A percentile compares a stretch with the other conserved stretches of the same genome.
Conservation (phyloP, 78 protist species). For the Dictyostelium purpureum region DNA sequence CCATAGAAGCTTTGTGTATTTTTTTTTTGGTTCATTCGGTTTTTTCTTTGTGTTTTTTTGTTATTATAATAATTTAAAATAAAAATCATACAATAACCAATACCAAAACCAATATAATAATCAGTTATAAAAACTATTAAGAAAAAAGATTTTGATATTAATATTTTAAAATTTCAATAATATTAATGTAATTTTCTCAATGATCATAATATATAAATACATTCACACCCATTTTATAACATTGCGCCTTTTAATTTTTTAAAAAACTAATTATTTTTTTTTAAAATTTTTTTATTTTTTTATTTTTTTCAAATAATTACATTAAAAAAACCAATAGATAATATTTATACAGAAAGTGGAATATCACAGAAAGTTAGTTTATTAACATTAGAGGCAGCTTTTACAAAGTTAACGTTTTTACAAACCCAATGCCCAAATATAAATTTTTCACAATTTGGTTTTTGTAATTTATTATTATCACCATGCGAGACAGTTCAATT, state of each 20-base stretch:
- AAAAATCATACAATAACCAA: background rate
- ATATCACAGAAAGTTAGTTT: background rate
- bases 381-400: background rate
- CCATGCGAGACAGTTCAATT: background rate
- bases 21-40: too few relatives aligned
- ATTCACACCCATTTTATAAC: too few relatives aligned
- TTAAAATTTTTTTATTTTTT: too few relatives aligned
- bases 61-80: background rate
- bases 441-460: background rate
- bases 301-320: background rate
- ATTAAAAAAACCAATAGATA: background rate
- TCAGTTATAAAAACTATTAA: too few relatives aligned
- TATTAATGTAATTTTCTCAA: too few relatives aligned
- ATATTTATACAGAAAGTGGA: background rate
- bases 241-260: too few relatives aligned
- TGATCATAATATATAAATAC: too few relatives aligned
- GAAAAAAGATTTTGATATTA: too few relatives aligned
- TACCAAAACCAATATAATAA: too few relatives aligned
- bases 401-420: background rate
- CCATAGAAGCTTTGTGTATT: too few relatives aligned
- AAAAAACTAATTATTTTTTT: too few relatives aligned
- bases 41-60: background rate
- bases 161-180: background rate
- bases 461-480: background rate
- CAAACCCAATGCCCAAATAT: background rate